Percentiles rank a stretch among this genome's conserved stretches.
Conservation (phyloP, 2,329 filamentous ascomycete species). For the Cladosporium oxysporum region DNA sequence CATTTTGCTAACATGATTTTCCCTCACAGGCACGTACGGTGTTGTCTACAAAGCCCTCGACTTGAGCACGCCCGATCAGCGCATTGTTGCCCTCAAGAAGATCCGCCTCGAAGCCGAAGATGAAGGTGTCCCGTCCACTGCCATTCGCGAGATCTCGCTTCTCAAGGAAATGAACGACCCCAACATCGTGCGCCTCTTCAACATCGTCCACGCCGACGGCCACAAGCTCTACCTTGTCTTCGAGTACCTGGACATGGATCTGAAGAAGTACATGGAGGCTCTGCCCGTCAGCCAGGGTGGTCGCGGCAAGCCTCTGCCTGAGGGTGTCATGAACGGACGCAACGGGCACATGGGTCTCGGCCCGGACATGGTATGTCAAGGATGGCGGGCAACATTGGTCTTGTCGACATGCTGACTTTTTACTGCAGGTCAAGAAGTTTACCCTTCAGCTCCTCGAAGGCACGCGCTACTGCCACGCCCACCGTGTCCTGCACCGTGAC, state of each 20-base stretch:
- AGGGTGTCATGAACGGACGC: constrained; percentile 62
- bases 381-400: neutral
- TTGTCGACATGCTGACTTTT: neutral
- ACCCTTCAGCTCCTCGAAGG: constrained; percentile 86
- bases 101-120: constrained; percentile 94
- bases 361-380: constrained; percentile 59
- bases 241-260: constrained; percentile 85
- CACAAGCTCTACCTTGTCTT: constrained; percentile 94
- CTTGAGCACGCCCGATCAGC: constrained; percentile 71
- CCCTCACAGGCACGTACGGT: constrained; percentile 76
- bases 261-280: constrained; percentile 96
- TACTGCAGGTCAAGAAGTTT: constrained; percentile 72
- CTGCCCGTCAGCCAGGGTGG: constrained; percentile 82
- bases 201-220: constrained; percentile 92
- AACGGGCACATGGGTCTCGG: constrained; percentile 70
- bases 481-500: constrained; percentile 83
- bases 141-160: constrained; percentile 90
- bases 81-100: constrained; percentile 92
- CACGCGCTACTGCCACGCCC: constrained; percentile 84
- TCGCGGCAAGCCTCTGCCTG: constrained; percentile 79
- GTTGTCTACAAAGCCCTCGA: constrained; percentile 94
- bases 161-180: constrained; percentile 93
- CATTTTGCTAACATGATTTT: neutral
- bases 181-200: constrained; percentile 83
- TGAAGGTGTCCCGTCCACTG: constrained; percentile 88